phyloP scores from a whole-genome alignment of 331 rosid genomes.

The Rhamnella rubrinervis region DNA sequence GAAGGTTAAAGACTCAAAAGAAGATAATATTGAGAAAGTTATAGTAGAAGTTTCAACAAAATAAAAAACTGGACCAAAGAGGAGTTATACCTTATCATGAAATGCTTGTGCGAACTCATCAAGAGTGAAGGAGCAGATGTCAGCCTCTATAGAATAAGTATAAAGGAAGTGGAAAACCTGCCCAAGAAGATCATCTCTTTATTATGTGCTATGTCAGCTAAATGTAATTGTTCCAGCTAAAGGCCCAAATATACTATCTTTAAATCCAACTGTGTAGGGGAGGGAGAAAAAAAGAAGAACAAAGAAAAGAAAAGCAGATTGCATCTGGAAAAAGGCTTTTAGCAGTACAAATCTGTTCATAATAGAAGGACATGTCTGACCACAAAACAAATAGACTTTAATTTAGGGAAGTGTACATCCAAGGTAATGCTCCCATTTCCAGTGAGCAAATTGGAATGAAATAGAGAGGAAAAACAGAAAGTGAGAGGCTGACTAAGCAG shows the following conservation, averaged over 20 bases:
- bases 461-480: too few species aligned
- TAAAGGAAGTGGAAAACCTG: slow-evolving; percentile 94
- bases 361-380: background rate
- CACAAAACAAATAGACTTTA: background rate
- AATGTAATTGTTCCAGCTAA: background rate
- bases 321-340: background rate
- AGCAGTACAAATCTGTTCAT: background rate
- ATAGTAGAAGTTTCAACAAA: slow-evolving; percentile 1
- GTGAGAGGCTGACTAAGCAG: too few species aligned
- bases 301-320: background rate
- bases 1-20: background rate
- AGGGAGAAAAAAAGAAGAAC: background rate
- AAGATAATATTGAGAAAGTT: slow-evolving; percentile 3
- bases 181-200: slow-evolving; percentile 27
- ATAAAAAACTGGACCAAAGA: slow-evolving; percentile 27
- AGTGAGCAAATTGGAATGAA: too few species aligned
- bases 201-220: background rate
- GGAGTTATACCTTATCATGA: slow-evolving; percentile 77
- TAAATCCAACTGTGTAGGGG: background rate
- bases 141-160: slow-evolving; percentile 61
- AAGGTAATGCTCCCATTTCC: too few species aligned
- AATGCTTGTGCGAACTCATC: slow-evolving; percentile 93
- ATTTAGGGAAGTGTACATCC: background rate
- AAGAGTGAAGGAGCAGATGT: slow-evolving; percentile 77
- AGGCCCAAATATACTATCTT: background rate